Conservation (phyloP, 2,329 filamentous ascomycete genomes). For the Lachnellula occidentalis region DNA sequence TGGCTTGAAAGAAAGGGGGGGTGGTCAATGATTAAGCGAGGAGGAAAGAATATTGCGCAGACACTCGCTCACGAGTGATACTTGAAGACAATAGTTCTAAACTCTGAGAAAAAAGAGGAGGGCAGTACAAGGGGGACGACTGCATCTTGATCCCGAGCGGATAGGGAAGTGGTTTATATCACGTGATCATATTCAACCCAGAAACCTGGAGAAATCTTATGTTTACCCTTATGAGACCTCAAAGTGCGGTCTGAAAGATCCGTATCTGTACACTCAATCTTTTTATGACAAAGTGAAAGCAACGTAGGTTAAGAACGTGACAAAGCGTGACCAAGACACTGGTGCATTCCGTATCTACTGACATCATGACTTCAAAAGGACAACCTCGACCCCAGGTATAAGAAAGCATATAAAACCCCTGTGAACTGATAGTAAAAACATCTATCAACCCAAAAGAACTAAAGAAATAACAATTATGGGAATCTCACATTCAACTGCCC, state of each 20-base stretch:
- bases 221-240: no score
- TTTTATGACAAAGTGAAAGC: background rate
- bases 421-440: background rate
- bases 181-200: no score
- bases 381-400: background rate
- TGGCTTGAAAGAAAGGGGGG: no score
- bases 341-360: conserved; percentile 3
- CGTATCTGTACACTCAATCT: background rate
- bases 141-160: no score
- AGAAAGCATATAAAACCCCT: background rate
- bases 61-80: no score
- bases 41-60: no score
- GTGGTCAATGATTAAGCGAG: no score
- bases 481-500: conserved; percentile 47
- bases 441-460: background rate
- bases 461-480: conserved; percentile 37
- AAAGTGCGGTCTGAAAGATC: no score
- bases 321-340: background rate
- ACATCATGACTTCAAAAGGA: conserved; percentile 1
- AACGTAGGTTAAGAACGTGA: background rate
- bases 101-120: no score
- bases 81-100: no score
- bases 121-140: no score
- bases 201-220: no score
- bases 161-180: fast-evolving